Conservation (phyloP, 208 protist genomes). For the Leishmania gerbilli region DNA sequence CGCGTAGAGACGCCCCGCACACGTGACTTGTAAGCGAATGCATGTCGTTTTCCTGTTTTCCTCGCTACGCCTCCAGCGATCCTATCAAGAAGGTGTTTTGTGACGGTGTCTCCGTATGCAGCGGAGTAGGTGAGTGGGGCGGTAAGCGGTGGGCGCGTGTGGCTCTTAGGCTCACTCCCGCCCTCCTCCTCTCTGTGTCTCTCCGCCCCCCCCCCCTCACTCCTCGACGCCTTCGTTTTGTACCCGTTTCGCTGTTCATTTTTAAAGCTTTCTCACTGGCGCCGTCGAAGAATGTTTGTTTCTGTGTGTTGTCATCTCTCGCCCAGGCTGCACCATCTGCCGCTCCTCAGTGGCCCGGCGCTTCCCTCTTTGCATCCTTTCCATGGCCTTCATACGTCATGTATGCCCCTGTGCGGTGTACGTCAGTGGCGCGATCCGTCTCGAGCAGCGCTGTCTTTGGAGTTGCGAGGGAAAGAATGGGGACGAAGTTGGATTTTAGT, state of each 20-base stretch:
- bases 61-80: background rate
- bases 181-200: background rate
- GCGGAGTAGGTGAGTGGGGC: background rate
- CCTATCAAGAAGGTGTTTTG: background rate
- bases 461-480: background rate
- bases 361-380: background rate
- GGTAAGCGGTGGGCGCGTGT: background rate
- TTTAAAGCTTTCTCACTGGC: background rate
- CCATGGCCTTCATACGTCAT: background rate
- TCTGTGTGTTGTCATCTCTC: background rate
- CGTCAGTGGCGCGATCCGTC: background rate
- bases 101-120: background rate
- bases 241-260: background rate
- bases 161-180: background rate
- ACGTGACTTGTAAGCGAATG: background rate
- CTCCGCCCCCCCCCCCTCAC: background rate
- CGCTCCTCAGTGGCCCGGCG: background rate
- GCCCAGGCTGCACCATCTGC: background rate
- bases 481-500: background rate
- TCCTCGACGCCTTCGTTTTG: background rate
- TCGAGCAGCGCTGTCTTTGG: background rate
- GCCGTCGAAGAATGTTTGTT: background rate
- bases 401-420: background rate
- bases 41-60: background rate
- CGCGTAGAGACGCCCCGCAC: background rate